Conservation (phyloP, 352 stramenopile species). For the Phytopythium litorale region DNA sequence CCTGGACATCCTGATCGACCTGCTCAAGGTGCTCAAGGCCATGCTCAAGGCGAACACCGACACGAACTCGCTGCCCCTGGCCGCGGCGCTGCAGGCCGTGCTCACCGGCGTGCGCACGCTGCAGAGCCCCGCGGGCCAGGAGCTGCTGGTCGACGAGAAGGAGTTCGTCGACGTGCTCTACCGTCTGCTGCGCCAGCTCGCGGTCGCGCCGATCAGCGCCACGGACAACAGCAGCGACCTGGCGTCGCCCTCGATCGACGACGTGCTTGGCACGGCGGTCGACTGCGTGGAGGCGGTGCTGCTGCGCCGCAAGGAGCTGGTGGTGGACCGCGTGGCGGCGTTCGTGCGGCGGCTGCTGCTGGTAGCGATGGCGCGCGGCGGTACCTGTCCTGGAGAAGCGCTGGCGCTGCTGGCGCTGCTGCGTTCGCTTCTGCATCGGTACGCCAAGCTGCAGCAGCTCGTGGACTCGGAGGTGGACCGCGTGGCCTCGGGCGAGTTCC, state of each 20-base stretch:
- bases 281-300: constrained; percentile 93
- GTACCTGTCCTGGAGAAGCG: constrained; percentile 50
- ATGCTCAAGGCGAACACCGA: constrained; percentile 56
- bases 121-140: constrained; percentile 88
- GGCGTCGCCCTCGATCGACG: constrained; percentile 11
- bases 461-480: constrained; percentile 96
- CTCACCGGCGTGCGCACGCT: constrained; percentile 92
- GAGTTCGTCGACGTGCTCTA: constrained; percentile 96
- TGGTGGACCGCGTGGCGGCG: constrained; percentile 90
- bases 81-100: constrained; percentile 77
- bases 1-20: constrained; percentile 96
- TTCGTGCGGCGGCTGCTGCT: constrained; percentile 94
- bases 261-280: constrained; percentile 70
- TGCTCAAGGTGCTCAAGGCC: constrained; percentile 94
- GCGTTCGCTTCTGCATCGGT: constrained; percentile 88
- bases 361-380: constrained; percentile 51
- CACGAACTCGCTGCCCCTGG: constrained; percentile 66
- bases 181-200: constrained; percentile 75
- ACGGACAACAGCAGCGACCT: neutral
- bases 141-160: constrained; percentile 96
- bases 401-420: constrained; percentile 87
- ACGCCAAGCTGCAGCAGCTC: constrained; percentile 92
- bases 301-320: constrained; percentile 93
- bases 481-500: constrained; percentile 91
- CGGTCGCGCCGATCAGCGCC: constrained; percentile 44